These are phyloP conservation scores for Fusarium sp. DNA, from an alignment of 2,329 filamentous ascomycete species.

Conservation along the genomic window DNA sequence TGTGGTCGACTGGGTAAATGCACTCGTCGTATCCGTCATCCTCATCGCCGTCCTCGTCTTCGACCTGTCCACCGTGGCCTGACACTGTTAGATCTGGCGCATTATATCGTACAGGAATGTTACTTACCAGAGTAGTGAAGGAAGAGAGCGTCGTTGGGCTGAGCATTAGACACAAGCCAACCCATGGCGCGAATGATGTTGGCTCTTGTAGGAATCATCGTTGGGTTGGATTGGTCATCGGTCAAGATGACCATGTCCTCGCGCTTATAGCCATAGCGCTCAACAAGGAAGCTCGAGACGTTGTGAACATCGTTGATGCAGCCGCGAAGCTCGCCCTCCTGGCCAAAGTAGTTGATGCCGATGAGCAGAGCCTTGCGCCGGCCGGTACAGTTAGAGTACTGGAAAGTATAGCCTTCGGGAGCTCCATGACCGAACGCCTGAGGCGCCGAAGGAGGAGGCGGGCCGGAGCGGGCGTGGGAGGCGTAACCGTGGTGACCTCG, in stretches of 20 bases:
- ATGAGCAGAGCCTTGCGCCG: conserved; percentile 77
- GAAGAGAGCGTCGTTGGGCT: conserved; percentile 78
- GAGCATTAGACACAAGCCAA: conserved; percentile 75
- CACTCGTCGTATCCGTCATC: conserved; percentile 80
- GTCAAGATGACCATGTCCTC: conserved; percentile 84
- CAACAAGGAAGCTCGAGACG: conserved; percentile 73
- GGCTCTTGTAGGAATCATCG: conserved; percentile 75
- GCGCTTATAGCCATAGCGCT: conserved; percentile 72
- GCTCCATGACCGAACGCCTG: conserved; percentile 73
- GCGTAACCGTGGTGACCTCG: conserved; percentile 42
- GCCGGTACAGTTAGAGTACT: conserved; percentile 78
- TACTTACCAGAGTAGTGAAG: conserved; percentile 73
- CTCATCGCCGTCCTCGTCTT: conserved; percentile 77
- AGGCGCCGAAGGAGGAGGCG: conserved; percentile 57
- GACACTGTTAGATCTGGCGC: conserved; percentile 9
- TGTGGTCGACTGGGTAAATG: conserved; percentile 79
- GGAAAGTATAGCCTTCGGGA: conserved; percentile 72
- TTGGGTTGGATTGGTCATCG: conserved; percentile 74
- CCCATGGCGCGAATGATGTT: conserved; percentile 79
- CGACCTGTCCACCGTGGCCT: conserved; percentile 79
- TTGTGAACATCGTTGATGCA: conserved; percentile 86
- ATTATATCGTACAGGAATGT: not conserved
- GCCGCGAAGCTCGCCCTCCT: conserved; percentile 73
- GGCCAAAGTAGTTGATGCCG: conserved; percentile 82
- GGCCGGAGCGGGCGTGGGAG: conserved; percentile 45